phyloP scores from a whole-genome alignment of 2,329 filamentous ascomycete genomes.

The Zasmidium angulare region DNA sequence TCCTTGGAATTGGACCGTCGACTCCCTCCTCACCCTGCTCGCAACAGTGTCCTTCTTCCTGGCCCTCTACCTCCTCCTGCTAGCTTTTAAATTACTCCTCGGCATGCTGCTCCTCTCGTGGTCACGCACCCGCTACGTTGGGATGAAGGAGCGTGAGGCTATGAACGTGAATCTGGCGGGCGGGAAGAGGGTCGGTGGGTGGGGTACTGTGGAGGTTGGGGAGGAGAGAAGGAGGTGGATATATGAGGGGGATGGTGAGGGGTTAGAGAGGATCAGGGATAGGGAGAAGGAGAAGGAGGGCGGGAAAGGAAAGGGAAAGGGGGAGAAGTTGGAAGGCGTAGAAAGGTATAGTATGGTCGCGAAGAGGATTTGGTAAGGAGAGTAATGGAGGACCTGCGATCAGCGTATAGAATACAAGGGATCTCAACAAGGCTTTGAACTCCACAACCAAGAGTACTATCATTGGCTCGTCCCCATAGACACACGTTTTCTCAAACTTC shows the following conservation, averaged over 20 bases:
- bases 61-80: conserved; percentile 76
- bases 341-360: conserved; percentile 91
- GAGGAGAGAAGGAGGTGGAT: conserved; percentile 86
- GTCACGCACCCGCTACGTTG: conserved; percentile 72
- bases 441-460: too few species aligned
- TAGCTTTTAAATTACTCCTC: conserved; percentile 73
- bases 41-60: conserved; percentile 89
- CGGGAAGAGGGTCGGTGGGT: conserved; percentile 72
- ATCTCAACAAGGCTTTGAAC: too few species aligned
- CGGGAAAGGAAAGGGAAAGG: too few species aligned
- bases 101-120: conserved; percentile 85
- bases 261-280: conserved; percentile 60
- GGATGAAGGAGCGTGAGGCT: conserved; percentile 72
- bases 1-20: conserved; percentile 69
- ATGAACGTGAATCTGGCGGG: conserved; percentile 54
- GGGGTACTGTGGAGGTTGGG: conserved; percentile 81
- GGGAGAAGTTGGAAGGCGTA: conserved; percentile 65
- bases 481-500: too few species aligned
- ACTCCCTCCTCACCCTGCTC: conserved; percentile 70
- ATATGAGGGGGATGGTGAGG: conserved; percentile 79
- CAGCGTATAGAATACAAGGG: too few species aligned
- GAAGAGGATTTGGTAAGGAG: conserved; percentile 92
- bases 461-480: too few species aligned
- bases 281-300: conserved; percentile 53
- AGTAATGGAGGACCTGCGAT: too few species aligned